Conservation (phyloP, 1,284 basidiomycete species). For the Tremellales sp. region DNA sequence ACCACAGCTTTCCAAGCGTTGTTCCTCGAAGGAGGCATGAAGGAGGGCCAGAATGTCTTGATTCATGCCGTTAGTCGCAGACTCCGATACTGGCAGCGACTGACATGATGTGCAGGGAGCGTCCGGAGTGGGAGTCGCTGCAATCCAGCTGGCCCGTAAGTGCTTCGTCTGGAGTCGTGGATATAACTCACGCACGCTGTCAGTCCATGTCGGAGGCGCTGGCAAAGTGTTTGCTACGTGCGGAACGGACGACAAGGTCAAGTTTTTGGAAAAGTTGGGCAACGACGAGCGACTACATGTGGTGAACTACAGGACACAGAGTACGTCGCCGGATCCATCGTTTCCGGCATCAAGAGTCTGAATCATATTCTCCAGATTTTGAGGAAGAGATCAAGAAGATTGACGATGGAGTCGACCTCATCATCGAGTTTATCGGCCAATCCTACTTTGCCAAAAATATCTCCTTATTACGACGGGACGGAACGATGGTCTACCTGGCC, state of each 20-base stretch:
- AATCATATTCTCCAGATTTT: constrained; percentile 42
- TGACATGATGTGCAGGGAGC: constrained; percentile 54
- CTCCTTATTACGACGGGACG: constrained; percentile 68
- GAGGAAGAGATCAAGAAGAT: constrained; percentile 50
- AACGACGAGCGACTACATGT: constrained; percentile 63
- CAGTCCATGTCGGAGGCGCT: constrained; percentile 38
- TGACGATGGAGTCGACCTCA: constrained; percentile 56
- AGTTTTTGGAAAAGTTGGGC: constrained; percentile 60
- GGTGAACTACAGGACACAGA: constrained; percentile 80
- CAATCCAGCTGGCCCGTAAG: constrained; percentile 78
- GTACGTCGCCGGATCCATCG: constrained; percentile 50
- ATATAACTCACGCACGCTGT: background rate
- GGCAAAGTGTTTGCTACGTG: constrained; percentile 76
- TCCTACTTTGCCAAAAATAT: constrained; percentile 83
- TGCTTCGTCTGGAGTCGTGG: background rate
- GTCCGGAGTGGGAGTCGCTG: constrained; percentile 84
- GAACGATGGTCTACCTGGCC: constrained; percentile 58
- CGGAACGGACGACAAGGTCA: constrained; percentile 77
- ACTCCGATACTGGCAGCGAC: background rate
- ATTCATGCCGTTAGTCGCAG: constrained; percentile 66
- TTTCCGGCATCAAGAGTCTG: background rate
- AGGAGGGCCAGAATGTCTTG: constrained; percentile 70
- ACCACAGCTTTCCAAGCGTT: constrained; percentile 73
- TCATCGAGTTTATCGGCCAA: constrained; percentile 71
- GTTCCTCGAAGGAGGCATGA: constrained; percentile 64